Base-by-base conservation (phyloP, 306 rosid genomes). In the Casuarina cunninghamiana region DNA sequence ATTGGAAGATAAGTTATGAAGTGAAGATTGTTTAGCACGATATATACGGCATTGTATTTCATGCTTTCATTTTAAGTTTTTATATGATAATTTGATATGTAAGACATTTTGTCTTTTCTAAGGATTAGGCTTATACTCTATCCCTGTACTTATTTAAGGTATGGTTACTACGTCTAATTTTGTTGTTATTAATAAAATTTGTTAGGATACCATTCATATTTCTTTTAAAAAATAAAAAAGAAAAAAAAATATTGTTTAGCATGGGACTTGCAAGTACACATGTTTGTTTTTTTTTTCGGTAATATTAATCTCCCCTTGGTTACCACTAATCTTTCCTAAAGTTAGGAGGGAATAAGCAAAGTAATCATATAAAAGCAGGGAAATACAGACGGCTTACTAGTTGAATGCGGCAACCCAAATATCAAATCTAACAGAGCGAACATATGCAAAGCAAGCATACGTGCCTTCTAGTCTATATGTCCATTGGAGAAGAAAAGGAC, bases 1-100 rank as follows among this genome's bases (percentile, higher is more conserved):
- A 72, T 77, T 45, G 72, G 77, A 65, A n/a, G 53, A 19, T 51
- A 77, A 73, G 63, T 63, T 57, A 58, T 10, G 42, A 50, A 66
- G 68, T 57, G 15, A 32, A 38, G 65, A 26, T 57, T 21, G 10
- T 32, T 21, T 11, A 21, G 9, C 65, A 3, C 9, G 65, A 26
- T 26, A 26, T 26, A 26, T 26, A 26, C 1, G 32, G 32, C 32
- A 26, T 26, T 26, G 32, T 1, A 26, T 26, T 26, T 26, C 0
- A 26, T 26, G 32, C 32, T 26, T 26, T 26, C 32, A 26, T 26
- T 26, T 26, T 26, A 26, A 26, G 32, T 26, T 26, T 26, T 26
- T 26, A 26, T 26, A 26, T 26, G 32, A 26, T 26, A 26, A 1
- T 26, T 26, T 26, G 32, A 26, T 26, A 26, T 26, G 32, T 26